phyloP scores from a whole-genome alignment of 805 yeast species.

The Yamadazyma nakazawae region DNA sequence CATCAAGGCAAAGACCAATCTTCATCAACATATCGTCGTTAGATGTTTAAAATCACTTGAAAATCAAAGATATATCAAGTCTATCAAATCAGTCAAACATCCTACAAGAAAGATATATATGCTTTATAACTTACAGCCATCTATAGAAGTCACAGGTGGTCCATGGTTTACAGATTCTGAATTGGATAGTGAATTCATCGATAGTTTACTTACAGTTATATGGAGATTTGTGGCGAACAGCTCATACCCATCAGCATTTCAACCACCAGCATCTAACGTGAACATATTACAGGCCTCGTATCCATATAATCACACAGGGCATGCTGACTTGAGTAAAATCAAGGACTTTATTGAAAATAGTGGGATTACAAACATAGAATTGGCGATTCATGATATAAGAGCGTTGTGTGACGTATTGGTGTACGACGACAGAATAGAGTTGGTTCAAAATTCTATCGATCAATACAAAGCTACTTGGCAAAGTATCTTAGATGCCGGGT shows the following conservation, averaged over 20 bases:
- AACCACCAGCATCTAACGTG: conserved; percentile 30
- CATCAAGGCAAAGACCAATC: conserved; percentile 78
- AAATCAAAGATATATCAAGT: conserved; percentile 76
- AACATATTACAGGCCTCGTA: conserved; percentile 47
- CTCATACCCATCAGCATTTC: conserved; percentile 73
- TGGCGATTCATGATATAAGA: conserved; percentile 69
- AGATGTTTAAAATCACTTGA: conserved; percentile 81
- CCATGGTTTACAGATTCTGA: conserved; percentile 99
- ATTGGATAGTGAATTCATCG: conserved; percentile 89
- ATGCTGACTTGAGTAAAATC: conserved; percentile 71
- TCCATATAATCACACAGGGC: conserved; percentile 57
- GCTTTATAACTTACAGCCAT: conserved; percentile 90
- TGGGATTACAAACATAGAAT: conserved; percentile 78
- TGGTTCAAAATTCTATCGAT: conserved; percentile 48
- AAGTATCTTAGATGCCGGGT: conserved; percentile 70
- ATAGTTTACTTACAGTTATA: conserved; percentile 73
- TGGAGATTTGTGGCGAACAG: conserved; percentile 82
- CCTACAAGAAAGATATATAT: conserved; percentile 96
- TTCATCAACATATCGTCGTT: conserved; percentile 87
- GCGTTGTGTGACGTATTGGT: conserved; percentile 84
- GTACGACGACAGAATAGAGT: conserved; percentile 82
- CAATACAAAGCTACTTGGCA: conserved; percentile 82
- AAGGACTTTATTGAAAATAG: conserved; percentile 67
- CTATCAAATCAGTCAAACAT: conserved; percentile 84
- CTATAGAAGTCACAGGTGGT: conserved; percentile 95